Evolutionary conservation across 2,329 filamentous ascomycete species (phyloP).

Genomic region (Ceratocystis cubensis): DNA sequence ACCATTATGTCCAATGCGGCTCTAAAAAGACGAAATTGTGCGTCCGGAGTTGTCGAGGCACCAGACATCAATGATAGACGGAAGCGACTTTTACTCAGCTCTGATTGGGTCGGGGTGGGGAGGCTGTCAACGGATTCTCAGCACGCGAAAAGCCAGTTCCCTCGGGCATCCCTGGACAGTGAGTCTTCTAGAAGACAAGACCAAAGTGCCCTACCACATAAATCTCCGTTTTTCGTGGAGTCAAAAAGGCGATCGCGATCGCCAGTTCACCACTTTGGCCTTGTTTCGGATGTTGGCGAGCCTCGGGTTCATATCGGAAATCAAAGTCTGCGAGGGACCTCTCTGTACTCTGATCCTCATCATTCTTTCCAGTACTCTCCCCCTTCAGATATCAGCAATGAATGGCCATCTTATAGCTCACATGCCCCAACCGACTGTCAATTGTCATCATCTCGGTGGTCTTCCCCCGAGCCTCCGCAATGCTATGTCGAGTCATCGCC

Average conservation of each 20-base stretch:
- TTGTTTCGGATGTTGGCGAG: background rate
- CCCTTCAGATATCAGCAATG: background rate
- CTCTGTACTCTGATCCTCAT: slow-evolving; percentile 1
- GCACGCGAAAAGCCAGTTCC: background rate
- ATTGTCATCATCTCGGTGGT: background rate
- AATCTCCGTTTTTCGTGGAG: slow-evolving; percentile 10
- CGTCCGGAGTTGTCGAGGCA: background rate
- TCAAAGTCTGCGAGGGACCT: slow-evolving; percentile 14
- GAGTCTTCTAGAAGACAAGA: background rate
- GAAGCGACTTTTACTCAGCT: slow-evolving; percentile 5
- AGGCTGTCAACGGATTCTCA: background rate
- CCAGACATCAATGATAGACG: background rate
- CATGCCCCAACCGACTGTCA: background rate
- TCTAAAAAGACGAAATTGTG: background rate
- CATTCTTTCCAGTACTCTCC: background rate
- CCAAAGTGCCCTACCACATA: background rate
- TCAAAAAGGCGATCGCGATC: background rate
- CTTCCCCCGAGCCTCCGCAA: background rate
- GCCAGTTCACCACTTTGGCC: background rate
- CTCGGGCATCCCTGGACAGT: background rate
- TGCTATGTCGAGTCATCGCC: slow-evolving; percentile 15
- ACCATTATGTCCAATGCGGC: background rate
- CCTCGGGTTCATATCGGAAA: slow-evolving; percentile 17
- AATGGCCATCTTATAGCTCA: background rate
- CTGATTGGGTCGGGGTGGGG: slow-evolving; percentile 11